Conservation (phyloP, 305 asterid species). For the Plantago lanceolata region DNA sequence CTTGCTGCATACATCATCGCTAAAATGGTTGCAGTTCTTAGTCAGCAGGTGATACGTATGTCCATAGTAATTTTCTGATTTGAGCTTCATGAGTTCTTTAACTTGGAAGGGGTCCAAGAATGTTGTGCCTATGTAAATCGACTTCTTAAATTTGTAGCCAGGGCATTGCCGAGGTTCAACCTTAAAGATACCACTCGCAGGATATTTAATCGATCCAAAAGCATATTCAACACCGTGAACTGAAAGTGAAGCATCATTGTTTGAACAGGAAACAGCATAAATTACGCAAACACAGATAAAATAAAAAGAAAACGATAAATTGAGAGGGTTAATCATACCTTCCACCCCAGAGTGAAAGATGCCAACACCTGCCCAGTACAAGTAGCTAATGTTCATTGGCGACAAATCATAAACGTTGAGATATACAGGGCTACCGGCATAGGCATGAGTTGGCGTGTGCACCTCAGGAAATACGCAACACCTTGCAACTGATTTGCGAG, state of each 20-base stretch:
- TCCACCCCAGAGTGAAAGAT: slow-evolving; percentile 83
- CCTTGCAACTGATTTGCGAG: slow-evolving; percentile 1
- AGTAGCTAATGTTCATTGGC: slow-evolving; percentile 58
- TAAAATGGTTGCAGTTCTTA: slow-evolving; percentile 90
- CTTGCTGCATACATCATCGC: slow-evolving; percentile 66
- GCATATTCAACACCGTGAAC: slow-evolving; percentile 81
- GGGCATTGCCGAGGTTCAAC: slow-evolving; percentile 82
- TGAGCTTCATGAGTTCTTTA: slow-evolving; percentile 66
- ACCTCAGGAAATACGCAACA: slow-evolving; percentile 34
- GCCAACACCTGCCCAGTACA: slow-evolving; percentile 91
- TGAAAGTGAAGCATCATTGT: slow-evolving; percentile 21
- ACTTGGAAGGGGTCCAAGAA: slow-evolving; percentile 53
- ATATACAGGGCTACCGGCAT: slow-evolving; percentile 57
- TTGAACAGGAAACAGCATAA: background rate
- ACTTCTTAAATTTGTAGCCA: slow-evolving; percentile 71
- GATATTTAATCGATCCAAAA: slow-evolving; percentile 73
- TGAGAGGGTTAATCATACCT: slow-evolving; percentile 58
- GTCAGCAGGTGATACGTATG: slow-evolving; percentile 65
- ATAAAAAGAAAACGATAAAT: slow-evolving; percentile 20
- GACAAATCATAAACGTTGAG: slow-evolving; percentile 84
- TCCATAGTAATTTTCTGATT: slow-evolving; percentile 53
- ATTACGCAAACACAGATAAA: slow-evolving; percentile 2
- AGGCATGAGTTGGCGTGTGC: slow-evolving; percentile 40
- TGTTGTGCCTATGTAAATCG: slow-evolving; percentile 67
- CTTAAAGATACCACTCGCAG: slow-evolving; percentile 80